A percentile compares a stretch with the other conserved stretches of the same genome.
Evolutionary conservation across 441 rosid genomes (phyloP).

Genomic region (Eruca vesicaria): DNA sequence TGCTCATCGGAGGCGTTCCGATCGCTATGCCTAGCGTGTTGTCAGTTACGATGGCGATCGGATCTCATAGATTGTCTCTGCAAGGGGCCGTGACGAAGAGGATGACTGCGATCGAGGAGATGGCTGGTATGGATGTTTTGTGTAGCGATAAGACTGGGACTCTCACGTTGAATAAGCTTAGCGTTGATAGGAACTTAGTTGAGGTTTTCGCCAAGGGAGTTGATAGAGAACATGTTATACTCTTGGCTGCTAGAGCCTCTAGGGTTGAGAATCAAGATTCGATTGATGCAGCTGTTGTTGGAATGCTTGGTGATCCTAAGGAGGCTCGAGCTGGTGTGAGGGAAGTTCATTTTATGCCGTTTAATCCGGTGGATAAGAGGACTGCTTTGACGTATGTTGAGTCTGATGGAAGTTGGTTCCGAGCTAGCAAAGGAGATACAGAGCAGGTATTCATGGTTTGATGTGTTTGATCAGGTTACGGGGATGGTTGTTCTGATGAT

Average conservation of each 20-base stretch:
- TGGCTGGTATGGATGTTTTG: constrained; percentile 96
- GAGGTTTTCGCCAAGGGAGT: constrained; percentile 59
- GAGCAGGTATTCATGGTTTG: constrained; percentile 54
- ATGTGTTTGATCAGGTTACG: background rate
- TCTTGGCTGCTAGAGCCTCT: constrained; percentile 64
- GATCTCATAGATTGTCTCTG: constrained; percentile 82
- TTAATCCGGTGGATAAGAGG: constrained; percentile 87
- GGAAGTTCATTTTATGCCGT: constrained; percentile 82
- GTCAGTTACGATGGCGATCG: constrained; percentile 95
- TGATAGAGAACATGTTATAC: constrained; percentile 45
- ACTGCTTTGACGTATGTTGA: constrained; percentile 85
- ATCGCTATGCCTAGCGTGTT: constrained; percentile 93
- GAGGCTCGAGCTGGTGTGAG: constrained; percentile 78
- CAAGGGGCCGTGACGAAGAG: constrained; percentile 97
- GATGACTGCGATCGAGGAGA: constrained; percentile 97
- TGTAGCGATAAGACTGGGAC: constrained; percentile 97
- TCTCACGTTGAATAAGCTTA: constrained; percentile 76
- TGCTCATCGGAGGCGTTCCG: constrained; percentile 91
- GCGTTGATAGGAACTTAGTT: constrained; percentile 66
- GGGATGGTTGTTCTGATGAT: background rate
- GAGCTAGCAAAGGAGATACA: constrained; percentile 96
- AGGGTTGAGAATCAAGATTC: constrained; percentile 55
- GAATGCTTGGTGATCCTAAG: constrained; percentile 56
- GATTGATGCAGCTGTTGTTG: constrained; percentile 51
- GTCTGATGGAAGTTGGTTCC: constrained; percentile 70